phyloP scores from a whole-genome alignment of 345 rosid genomes.

The Tarenaya hassleriana region DNA sequence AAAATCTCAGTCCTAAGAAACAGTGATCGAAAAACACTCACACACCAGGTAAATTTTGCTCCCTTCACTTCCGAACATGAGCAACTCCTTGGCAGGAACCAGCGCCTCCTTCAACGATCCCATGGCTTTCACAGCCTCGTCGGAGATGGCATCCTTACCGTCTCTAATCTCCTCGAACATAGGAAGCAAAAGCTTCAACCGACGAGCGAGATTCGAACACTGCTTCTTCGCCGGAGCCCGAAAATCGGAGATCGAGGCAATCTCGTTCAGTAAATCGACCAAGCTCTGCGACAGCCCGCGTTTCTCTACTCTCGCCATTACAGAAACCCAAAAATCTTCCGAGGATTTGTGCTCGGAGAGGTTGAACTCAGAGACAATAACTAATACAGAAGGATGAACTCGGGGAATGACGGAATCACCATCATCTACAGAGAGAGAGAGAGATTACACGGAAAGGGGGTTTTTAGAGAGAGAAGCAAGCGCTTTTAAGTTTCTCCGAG shows the following conservation, averaged over 20 bases:
- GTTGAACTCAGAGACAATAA: too few relatives aligned
- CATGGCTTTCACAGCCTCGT: conserved; percentile 38
- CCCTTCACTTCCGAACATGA: conserved; percentile 58
- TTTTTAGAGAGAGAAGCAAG: too few relatives aligned
- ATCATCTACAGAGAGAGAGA: too few relatives aligned
- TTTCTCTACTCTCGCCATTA: conserved; percentile 43
- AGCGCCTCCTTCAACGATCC: conserved; percentile 43
- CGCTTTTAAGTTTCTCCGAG: too few relatives aligned
- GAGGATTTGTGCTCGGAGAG: too few relatives aligned
- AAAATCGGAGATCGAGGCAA: conserved; percentile 44
- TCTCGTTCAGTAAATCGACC: conserved; percentile 56
- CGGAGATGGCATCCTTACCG: conserved; percentile 37
- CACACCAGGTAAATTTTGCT: conserved; percentile 91
- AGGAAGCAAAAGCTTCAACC: conserved; percentile 67
- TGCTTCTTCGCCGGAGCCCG: conserved; percentile 55
- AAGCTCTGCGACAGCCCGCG: conserved; percentile 36
- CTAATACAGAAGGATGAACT: too few relatives aligned
- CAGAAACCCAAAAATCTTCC: too few relatives aligned
- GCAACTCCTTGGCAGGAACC: conserved; percentile 53
- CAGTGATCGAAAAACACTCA: conserved; percentile 10
- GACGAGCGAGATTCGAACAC: conserved; percentile 51
- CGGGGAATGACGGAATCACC: too few relatives aligned
- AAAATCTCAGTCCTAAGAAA: too few relatives aligned
- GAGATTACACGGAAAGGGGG: too few relatives aligned
- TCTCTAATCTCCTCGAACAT: conserved; percentile 80